Base-by-base conservation (phyloP, 495 filamentous ascomycete genomes). In the Penicillium coprophilum region DNA sequence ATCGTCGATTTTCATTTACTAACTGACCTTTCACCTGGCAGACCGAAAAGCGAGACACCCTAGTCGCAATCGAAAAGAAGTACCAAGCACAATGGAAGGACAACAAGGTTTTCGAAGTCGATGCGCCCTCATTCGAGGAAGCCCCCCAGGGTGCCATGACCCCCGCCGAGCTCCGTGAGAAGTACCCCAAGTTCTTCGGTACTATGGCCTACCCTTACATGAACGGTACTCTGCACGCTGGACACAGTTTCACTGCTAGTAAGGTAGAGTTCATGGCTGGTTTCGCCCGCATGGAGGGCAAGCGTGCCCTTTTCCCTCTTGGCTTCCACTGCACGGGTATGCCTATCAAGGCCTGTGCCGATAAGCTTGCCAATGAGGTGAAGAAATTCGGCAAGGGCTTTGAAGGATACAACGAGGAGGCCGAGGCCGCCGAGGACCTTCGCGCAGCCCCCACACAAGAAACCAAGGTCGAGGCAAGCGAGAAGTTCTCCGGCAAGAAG, bases 241-340 rank as follows among this genome's bases (percentile, higher is more conserved):
- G 93, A 46, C 93, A 97, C 76, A 87, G 83, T 61, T 97, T 97
- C 72, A 91, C 91, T 20, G 82, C 88, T 56, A 86, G 80, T 66
- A 97, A 97, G 71, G 85, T 96, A 59, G 93, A 98, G 71, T 98
- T 96, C 71, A 84, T 86, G 59, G 82, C 86, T 38, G 90, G 92
- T 34, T 88, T 87, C 59, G 85, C 87, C 38, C 78, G 93, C 36
- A 95, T 97, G 92, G 83, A 94, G 71, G 94, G 94, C 58, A 90
- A 90, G 76, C 79, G 87, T 44, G 80, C 84, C 55, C 78, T 97
- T 43, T 97, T 93, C 72, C 94, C 94, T 50, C 84, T 90, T 46
- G 95, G 94, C 13, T 97, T 89, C 74, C 94, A 98, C 76, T 95
- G 91, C 74, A 97, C 95, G 1, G 94, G 94, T 67, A 93, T 98